These are phyloP conservation scores for Podospora fimiseda DNA, from an alignment of 495 filamentous ascomycete species.

Conservation along the genomic window DNA sequence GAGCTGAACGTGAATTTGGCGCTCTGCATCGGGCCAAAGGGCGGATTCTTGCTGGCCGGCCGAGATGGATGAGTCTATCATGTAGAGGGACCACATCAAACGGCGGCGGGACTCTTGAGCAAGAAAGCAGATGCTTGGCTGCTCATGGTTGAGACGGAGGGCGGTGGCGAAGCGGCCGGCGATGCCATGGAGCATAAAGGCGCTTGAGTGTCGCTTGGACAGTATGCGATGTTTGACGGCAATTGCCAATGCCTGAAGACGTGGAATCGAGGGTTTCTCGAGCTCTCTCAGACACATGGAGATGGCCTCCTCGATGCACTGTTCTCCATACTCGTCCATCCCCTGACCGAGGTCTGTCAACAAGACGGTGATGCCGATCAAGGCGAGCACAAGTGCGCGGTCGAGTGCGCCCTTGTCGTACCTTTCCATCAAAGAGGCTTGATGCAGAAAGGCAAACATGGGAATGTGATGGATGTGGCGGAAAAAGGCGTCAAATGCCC, in stretches of 20 bases:
- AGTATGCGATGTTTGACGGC: conserved; percentile 44
- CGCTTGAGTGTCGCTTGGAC: conserved; percentile 37
- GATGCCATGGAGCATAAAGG: conserved; percentile 43
- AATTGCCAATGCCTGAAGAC: conserved; percentile 43
- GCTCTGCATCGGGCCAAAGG: conserved; percentile 37
- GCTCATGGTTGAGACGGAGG: conserved; percentile 44
- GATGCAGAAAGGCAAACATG: conserved; percentile 45
- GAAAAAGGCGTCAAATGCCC: conserved; percentile 44
- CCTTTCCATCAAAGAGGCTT: conserved; percentile 45
- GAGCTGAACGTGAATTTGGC: conserved; percentile 38
- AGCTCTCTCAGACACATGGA: conserved; percentile 36
- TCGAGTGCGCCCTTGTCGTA: conserved; percentile 46
- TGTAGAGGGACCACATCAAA: conserved; percentile 47
- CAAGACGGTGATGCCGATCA: conserved; percentile 42
- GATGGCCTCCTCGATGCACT: conserved; percentile 43
- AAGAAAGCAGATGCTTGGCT: conserved; percentile 41
- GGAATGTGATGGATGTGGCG: conserved; percentile 46
- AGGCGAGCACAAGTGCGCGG: conserved; percentile 38
- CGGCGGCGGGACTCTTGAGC: conserved; percentile 44
- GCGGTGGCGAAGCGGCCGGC: conserved; percentile 43
- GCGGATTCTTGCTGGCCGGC: conserved; percentile 41
- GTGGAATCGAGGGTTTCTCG: conserved; percentile 40
- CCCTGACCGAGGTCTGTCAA: conserved; percentile 40
- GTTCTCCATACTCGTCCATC: conserved; percentile 36
- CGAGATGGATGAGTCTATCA: conserved; percentile 42